Evolutionary conservation across 495 filamentous ascomycete species (phyloP), one percentile per base, ranked within the genome.

Genomic region (Trichoderma asperelloides): DNA sequence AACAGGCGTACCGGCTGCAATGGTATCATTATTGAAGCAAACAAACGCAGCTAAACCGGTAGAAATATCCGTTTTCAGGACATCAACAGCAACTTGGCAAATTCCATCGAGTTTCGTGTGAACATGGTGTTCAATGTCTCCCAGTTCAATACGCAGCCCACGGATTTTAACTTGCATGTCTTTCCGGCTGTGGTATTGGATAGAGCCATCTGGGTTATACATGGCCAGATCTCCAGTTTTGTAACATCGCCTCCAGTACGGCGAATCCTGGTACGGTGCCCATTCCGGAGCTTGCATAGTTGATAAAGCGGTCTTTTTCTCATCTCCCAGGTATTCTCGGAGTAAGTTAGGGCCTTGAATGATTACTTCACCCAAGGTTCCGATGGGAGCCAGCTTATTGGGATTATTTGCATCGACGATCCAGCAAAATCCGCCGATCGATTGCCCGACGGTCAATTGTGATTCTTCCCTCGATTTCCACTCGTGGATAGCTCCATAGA

Each of bases 341-440:
- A 70, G 75, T 0, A 85, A 68, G 5, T 72, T 28, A 0, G 74
- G 76, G 1, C 82, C 81, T 66, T 84, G 78, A 3, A 82, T 69
- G 0, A 81, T 28, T 0, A 85, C 69, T 70, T 85, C 82, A 18
- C 81, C 82, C 1, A 74, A 45, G 0, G 68, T 72, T 3, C 86
- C 85, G 11, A 86, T 40, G 0, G 84, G 83, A 0, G 76, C 75
- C 2, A 89, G 73, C 3, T 74, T 70, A 62, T 84, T 63, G 25
- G 80, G 75, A 62, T 85, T 73, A 1, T 82, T 74, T 0, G 80
- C 70, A 66, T 88, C 83, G 21, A 85, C 78, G 25, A 88, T 79
- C 86, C 85, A 88, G 1, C 82, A 79, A 25, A 70, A 51, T 75
- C 73, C 64, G 71, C 81, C 74, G 66, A 81, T 37, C 69, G 78